Conservation (phyloP, 2,329 filamentous ascomycete genomes). For the Claviceps fusiformis region DNA sequence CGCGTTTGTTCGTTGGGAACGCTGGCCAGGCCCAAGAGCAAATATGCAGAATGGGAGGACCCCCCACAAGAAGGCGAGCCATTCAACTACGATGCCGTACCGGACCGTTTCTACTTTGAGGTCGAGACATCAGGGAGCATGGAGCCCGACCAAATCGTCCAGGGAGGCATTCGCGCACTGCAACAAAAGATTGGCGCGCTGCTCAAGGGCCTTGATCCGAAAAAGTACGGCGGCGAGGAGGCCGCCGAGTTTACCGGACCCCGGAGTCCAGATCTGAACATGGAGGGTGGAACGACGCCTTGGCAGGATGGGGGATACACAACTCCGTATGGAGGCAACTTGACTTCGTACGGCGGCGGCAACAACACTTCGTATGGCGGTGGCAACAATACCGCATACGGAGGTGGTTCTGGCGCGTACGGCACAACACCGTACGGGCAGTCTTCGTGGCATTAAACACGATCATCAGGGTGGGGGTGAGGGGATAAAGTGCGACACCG, state of each 20-base stretch:
- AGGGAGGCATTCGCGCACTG: slow-evolving; percentile 74
- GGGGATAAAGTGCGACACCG: not conserved
- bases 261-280: slow-evolving; percentile 50
- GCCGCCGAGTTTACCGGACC: slow-evolving; percentile 49
- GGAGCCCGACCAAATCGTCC: slow-evolving; percentile 78
- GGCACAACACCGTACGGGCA: slow-evolving; percentile 35
- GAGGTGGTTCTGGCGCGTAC: slow-evolving; percentile 34
- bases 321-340: slow-evolving; percentile 49
- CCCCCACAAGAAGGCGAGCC: slow-evolving; percentile 67
- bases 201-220: slow-evolving; percentile 42
- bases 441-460: slow-evolving; percentile 31
- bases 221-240: slow-evolving; percentile 39
- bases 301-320: slow-evolving; percentile 55
- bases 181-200: slow-evolving; percentile 82
- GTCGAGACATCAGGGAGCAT: slow-evolving; percentile 81
- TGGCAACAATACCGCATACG: slow-evolving; percentile 53
- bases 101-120: slow-evolving; percentile 80
- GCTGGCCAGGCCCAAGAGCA: slow-evolving; percentile 56
- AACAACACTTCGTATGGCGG: slow-evolving; percentile 58
- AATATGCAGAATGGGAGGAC: slow-evolving; percentile 69
- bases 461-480: no score
- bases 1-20: not conserved
- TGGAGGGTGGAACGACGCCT: slow-evolving; percentile 40
- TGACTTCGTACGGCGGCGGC: slow-evolving; percentile 44
- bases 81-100: slow-evolving; percentile 83